phyloP scores from a whole-genome alignment of 2,329 filamentous ascomycete species.

The Cyanodermella asteris region DNA sequence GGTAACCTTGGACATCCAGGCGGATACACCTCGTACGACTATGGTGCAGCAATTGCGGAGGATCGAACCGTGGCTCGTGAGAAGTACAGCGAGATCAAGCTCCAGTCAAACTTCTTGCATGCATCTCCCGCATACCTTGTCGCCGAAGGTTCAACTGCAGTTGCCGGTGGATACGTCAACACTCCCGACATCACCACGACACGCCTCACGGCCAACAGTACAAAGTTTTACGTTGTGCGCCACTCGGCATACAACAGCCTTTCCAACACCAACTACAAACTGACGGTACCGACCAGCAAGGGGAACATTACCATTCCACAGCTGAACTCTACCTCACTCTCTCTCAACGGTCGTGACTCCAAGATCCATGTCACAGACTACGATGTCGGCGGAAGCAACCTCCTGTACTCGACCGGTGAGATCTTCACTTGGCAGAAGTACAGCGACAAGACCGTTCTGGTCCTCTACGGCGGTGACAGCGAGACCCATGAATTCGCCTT shows the following conservation, averaged over 20 bases:
- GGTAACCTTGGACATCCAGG: conserved; percentile 53
- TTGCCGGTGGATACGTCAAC: conserved; percentile 26
- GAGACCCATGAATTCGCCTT: conserved; percentile 22
- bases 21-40: conserved; percentile 37
- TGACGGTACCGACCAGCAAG: conserved; percentile 24
- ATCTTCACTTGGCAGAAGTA: conserved; percentile 19
- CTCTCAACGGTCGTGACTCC: conserved; percentile 20
- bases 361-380: conserved; percentile 23
- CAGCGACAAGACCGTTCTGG: conserved; percentile 11
- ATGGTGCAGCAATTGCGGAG: conserved; percentile 43
- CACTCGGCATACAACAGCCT: conserved; percentile 43
- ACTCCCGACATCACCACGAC: conserved; percentile 34
- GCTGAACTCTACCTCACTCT: conserved; percentile 16
- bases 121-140: conserved; percentile 49
- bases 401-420: conserved; percentile 23
- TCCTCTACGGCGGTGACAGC: conserved; percentile 18
- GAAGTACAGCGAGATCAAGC: conserved; percentile 61
- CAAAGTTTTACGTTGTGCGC: conserved; percentile 44
- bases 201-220: conserved; percentile 32
- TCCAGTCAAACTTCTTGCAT: conserved; percentile 53
- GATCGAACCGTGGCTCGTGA: conserved; percentile 45
- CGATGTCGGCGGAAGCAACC: conserved; percentile 16
- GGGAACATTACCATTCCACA: conserved; percentile 20
- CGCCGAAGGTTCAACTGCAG: conserved; percentile 29
- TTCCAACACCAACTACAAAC: conserved; percentile 35